Percentiles rank a stretch among this genome's conserved stretches.
These are phyloP conservation scores for Wallemia hederae DNA, from an alignment of 1,284 basidiomycete genomes.

Conservation along the genomic window DNA sequence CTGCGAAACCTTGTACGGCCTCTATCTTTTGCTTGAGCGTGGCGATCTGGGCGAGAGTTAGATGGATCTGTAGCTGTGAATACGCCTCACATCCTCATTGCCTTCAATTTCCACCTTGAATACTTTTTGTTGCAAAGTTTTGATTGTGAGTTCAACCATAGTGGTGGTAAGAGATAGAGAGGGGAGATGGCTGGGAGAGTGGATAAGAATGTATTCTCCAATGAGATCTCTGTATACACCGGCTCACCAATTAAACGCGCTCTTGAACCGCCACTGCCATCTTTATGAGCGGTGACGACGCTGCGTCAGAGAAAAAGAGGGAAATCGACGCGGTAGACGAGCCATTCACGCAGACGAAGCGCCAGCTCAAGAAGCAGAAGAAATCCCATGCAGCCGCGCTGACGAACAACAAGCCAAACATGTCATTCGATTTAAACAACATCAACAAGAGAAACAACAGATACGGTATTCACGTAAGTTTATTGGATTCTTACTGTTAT, in stretches of 20 bases:
- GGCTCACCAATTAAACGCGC: no score
- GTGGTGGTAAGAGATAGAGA: no score
- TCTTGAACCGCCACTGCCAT: no score
- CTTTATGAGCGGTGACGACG: no score
- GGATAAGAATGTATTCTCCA: no score
- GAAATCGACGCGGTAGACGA: no score
- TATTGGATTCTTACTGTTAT: not conserved
- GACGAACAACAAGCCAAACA: not conserved
- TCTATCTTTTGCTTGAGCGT: slow-evolving; percentile 57
- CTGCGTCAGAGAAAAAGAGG: no score
- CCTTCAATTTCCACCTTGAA: slow-evolving; percentile 48
- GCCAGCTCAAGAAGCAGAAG: not conserved
- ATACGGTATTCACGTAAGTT: not conserved
- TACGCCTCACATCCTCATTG: slow-evolving; percentile 27
- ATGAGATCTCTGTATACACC: no score
- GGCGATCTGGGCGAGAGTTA: not conserved
- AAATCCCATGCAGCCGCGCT: not conserved
- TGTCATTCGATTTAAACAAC: not conserved
- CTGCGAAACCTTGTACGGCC: slow-evolving; percentile 39
- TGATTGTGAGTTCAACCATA: slow-evolving; percentile 67
- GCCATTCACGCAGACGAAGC: not conserved
- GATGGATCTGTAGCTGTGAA: not conserved
- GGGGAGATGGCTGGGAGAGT: no score
- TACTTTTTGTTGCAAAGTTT: slow-evolving; percentile 71
- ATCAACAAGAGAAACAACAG: not conserved